Evolutionary conservation across 2,329 filamentous ascomycete genomes (phyloP).

Genomic region (Colletotrichum sp.): DNA sequence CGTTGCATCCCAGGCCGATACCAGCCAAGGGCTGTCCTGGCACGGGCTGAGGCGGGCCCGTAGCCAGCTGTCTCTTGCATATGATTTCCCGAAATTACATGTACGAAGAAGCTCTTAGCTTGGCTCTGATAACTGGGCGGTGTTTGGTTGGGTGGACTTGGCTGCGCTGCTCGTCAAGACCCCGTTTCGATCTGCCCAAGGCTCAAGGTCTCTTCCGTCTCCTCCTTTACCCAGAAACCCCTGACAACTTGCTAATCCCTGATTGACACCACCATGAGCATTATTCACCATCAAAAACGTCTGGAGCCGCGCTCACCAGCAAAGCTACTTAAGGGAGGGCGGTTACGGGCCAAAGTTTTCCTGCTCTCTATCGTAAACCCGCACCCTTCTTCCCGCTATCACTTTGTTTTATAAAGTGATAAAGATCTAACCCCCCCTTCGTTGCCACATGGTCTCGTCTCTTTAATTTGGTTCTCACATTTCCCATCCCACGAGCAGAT

Average conservation of each 20-base stretch:
- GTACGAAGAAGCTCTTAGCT: constrained; percentile 17
- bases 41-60: constrained; percentile 31
- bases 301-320: neutral
- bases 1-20: neutral
- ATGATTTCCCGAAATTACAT: constrained; percentile 38
- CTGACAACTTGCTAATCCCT: constrained; percentile 17
- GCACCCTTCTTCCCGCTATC: neutral
- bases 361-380: neutral
- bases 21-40: constrained; percentile 28
- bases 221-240: constrained; percentile 15
- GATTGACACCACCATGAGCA: constrained; percentile 23
- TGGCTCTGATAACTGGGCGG: constrained; percentile 38
- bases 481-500: constrained; percentile 25
- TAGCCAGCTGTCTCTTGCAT: constrained; percentile 36
- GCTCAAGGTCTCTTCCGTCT: constrained; percentile 10
- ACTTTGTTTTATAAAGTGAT: neutral
- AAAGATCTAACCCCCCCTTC: neutral
- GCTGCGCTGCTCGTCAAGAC: constrained; percentile 8
- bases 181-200: constrained; percentile 11
- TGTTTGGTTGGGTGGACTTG: constrained; percentile 38
- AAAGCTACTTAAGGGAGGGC: constrained; percentile 19
- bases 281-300: neutral
- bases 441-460: neutral
- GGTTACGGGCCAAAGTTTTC: neutral
- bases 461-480: neutral